Base-by-base conservation (phyloP, 2,329 filamentous ascomycete species). In the Stagonosporopsis chrysanthemi region DNA sequence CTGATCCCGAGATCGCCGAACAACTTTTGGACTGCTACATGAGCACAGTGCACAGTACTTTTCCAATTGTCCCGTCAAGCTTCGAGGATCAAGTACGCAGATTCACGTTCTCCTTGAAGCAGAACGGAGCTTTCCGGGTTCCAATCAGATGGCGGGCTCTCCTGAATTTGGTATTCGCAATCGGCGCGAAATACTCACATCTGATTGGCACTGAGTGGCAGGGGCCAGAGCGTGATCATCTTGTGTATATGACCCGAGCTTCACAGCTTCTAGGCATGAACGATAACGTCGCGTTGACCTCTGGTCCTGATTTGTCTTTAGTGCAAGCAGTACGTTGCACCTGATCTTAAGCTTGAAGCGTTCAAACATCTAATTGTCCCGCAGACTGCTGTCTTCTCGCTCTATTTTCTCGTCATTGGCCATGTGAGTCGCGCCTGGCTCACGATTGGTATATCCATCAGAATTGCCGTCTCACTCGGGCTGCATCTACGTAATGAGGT, bases 111-210 rank as follows among this genome's bases (percentile, higher is more conserved):
- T 62, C 66, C 1, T 28, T 56, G 2, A 58, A 36, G 11, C 45
- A 57, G 5, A 33, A 58, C 36, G 38, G 35, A 24, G 54, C 60
- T 2, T 64, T 64, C 19, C 19, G 46, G 2, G 46, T 69, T 2
- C 60, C 64, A 8, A 45, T 62, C 3, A 61, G 54, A 44, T 79
- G 76, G 77, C 69, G 71, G 4, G 75, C 75, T 3, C 71, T 75
- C 4, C 45, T 80, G 55, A 79, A 80, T 43, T 42, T 80, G 12
- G 63, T 80, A 1, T 78, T 80, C 36, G 78, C 78, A 11, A 76
- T 80, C n/a, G 76, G 75, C 6, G 71, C 77, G 11, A 71, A 71
- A 45, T 74, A 76, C 56, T 74, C 74, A 6, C 69, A 76, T 51
- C 65, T 78, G 45, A 64, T 64, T 6, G 56, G 66, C 23, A 66